phyloP scores from a whole-genome alignment of 2,329 filamentous ascomycete species.

The Coniella lustricola region DNA sequence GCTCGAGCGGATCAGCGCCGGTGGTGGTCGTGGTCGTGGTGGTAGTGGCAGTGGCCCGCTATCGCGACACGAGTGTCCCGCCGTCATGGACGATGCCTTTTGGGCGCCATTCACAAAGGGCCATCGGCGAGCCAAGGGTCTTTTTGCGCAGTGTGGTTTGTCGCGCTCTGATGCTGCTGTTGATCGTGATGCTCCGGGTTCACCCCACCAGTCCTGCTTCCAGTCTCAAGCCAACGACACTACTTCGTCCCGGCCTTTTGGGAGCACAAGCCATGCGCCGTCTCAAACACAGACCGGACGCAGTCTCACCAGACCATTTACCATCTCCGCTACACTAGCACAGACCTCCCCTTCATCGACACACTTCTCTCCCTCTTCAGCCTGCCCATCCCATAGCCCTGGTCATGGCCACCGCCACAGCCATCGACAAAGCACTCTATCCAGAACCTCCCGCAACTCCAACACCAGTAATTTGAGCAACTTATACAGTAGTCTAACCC shows the following conservation, averaged over 20 bases:
- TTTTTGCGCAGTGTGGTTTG: slow-evolving; percentile 27
- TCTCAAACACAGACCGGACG: too few species aligned
- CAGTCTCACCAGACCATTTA: too few species aligned
- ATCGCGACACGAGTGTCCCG: slow-evolving; percentile 9
- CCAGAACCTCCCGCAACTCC: not conserved
- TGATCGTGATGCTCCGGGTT: not conserved
- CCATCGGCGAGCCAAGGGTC: slow-evolving; percentile 20
- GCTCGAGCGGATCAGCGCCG: slow-evolving; percentile 27
- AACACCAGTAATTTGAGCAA: not conserved
- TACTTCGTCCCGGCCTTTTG: too few species aligned
- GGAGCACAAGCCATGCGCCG: too few species aligned
- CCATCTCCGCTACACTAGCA: too few species aligned
- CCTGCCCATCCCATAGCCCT: too few species aligned
- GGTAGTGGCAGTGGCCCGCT: slow-evolving; percentile 17
- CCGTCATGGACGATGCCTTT: slow-evolving; percentile 17
- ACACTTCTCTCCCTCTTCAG: too few species aligned
- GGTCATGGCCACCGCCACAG: not conserved
- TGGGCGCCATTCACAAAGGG: slow-evolving; percentile 18
- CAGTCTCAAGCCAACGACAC: not conserved
- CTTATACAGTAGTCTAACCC: not conserved
- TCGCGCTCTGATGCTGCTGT: slow-evolving; percentile 7
- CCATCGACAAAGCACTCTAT: not conserved
- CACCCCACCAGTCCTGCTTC: not conserved
- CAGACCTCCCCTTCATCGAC: too few species aligned
- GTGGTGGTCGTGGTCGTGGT: slow-evolving; percentile 11